Evolutionary conservation across 176 grass and related monocot genomes (phyloP).

Genomic region (barley (Hordeum vulgare)): DNA sequence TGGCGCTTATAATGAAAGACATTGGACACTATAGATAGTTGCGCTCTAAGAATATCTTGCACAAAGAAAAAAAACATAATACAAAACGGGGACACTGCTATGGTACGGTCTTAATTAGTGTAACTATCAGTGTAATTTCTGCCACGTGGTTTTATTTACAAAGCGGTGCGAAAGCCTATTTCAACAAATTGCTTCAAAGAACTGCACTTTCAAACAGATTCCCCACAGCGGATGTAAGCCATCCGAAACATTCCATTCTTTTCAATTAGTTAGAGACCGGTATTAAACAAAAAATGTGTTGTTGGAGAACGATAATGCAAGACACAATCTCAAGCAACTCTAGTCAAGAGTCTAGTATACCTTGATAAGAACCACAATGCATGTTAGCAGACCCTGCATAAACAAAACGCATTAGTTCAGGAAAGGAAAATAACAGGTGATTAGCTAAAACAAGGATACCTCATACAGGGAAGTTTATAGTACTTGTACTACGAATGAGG

Average conservation of each 20-base stretch:
- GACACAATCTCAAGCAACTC: conserved; percentile 14
- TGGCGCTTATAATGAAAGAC: not conserved
- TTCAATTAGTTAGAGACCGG: not conserved
- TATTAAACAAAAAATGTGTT: not conserved
- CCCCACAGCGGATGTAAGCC: conserved; percentile 65
- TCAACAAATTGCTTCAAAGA: conserved; percentile 67
- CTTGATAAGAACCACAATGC: conserved; percentile 79
- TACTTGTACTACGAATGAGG: too few relatives aligned
- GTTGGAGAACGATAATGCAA: conserved; percentile 15
- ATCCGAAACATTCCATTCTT: conserved; percentile 42
- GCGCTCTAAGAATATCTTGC: conserved; percentile 75
- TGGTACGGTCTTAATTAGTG: conserved; percentile 31
- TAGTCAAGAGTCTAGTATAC: conserved; percentile 1
- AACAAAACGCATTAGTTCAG: conserved; percentile 2
- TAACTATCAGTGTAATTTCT: too few relatives aligned
- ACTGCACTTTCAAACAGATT: conserved; percentile 76
- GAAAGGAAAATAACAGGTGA: not conserved
- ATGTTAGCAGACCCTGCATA: conserved; percentile 87
- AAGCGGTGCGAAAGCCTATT: too few relatives aligned
- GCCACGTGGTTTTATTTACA: too few relatives aligned
- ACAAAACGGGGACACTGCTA: conserved; percentile 71
- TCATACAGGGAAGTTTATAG: too few relatives aligned
- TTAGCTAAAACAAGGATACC: not conserved
- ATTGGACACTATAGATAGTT: not conserved
- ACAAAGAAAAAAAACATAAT: conserved; percentile 64